Evolutionary conservation across 495 filamentous ascomycete genomes (phyloP), one percentile per base, ranked within the genome.

Genomic region (Penicillium salamii): DNA sequence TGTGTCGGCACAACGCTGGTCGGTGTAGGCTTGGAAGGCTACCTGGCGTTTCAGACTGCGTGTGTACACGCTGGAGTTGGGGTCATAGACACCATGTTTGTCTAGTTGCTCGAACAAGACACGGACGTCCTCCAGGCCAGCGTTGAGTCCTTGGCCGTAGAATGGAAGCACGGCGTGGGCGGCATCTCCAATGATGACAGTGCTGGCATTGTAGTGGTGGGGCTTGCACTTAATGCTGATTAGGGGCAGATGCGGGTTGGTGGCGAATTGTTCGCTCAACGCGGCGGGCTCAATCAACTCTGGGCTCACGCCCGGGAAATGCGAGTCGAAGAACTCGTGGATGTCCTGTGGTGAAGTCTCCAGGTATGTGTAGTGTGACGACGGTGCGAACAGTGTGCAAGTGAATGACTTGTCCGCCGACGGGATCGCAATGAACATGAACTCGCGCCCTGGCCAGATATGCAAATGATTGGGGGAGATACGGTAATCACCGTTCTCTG

Each of bases 161-260:
- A 97, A 98, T 1, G 95, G 93, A 0, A 98, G 90, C 81, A 98
- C 96, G 39, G 93, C 95, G 68, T 98, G 95, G 6, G 93, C 93
- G 18, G 93, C 91, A 59, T 98, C 93, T 41, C 93, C 93, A 34
- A 98, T 57, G 49, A 98, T 88, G 44, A 95, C 89, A 18, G 75
- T 88, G n/a, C 83, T 86, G 23, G 82, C 79, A 31, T 63, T 74
- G 75, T 79, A 89, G 71, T 96, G 89, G 65, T 97, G 85, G 0
- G 95, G 93, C 1, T 76, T 77, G 72, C 90, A 96, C 67, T 96
- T 95, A 58, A 98, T 89, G 65, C 77, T 88, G 60, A 98, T 95
- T 14, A 98, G 72, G 1, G 93, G 93, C 1, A 97, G 83, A 55
- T 96, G 91, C 0, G 89, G 90, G 68, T 95, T 96, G 1, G 69